phyloP scores from a whole-genome alignment of 352 stramenopile genomes.

The Phytophthora citrophthora region DNA sequence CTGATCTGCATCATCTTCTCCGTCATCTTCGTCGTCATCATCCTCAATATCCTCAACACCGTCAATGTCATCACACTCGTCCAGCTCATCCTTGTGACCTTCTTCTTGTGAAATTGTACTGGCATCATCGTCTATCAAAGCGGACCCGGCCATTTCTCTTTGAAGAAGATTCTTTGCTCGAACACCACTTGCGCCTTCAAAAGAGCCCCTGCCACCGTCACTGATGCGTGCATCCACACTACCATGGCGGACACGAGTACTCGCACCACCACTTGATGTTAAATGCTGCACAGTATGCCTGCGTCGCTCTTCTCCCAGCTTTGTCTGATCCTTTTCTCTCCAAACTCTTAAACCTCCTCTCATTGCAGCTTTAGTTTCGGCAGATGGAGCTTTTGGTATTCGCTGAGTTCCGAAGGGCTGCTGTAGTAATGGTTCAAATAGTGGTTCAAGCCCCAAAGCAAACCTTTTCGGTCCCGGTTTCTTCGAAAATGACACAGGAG shows the following conservation, averaged over 20 bases:
- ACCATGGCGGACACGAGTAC: conserved; percentile 1
- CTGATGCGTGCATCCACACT: not conserved
- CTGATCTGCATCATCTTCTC: not conserved
- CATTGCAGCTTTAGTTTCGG: conserved; percentile 22
- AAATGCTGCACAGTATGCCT: conserved; percentile 16
- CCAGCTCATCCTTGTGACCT: conserved; percentile 22
- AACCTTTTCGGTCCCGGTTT: conserved; percentile 46
- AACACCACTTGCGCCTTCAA: conserved; percentile 25
- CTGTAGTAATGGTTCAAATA: conserved; percentile 81
- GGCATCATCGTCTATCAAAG: conserved; percentile 35
- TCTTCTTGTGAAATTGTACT: conserved; percentile 48
- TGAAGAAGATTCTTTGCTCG: conserved; percentile 53
- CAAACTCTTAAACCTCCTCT: conserved; percentile 31
- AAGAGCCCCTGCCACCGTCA: conserved; percentile 1
- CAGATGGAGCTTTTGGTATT: conserved; percentile 35
- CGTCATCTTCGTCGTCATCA: conserved; percentile 14
- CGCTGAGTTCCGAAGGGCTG: conserved; percentile 71
- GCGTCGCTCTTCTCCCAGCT: conserved; percentile 6
- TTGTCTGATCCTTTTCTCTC: conserved; percentile 16
- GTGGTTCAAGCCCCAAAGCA: conserved; percentile 67
- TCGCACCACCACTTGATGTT: conserved; percentile 6
- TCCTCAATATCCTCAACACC: conserved; percentile 14
- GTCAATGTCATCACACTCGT: conserved; percentile 13
- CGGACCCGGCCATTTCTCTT: conserved; percentile 46
- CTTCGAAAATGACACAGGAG: conserved; percentile 24